Evolutionary conservation across 1,284 basidiomycete species (phyloP).

Genomic region (Tetrapyrgos nigripes): DNA sequence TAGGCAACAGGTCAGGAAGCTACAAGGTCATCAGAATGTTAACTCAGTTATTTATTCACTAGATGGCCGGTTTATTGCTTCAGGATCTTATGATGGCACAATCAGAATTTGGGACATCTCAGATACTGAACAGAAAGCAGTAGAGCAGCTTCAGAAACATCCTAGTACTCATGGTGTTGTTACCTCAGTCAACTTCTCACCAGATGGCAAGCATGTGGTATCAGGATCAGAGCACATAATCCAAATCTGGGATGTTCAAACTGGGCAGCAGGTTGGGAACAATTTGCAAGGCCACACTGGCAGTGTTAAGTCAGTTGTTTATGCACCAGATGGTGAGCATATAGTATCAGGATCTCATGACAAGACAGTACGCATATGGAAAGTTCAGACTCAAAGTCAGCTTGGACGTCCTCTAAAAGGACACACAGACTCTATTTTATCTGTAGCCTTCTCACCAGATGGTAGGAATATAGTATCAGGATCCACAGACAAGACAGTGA

Average conservation of each 20-base stretch:
- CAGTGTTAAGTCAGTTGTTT: neutral
- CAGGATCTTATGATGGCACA: no score
- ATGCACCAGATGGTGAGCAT: neutral
- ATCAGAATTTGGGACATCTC: no score
- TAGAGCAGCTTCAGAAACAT: no score
- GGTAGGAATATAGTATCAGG: neutral
- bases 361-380: neutral
- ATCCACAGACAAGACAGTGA: neutral
- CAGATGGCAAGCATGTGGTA: no score
- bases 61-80: no score
- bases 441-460: constrained; percentile 30
- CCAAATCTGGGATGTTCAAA: no score
- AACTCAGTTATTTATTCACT: neutral
- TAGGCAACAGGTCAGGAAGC: no score
- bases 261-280: neutral
- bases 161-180: no score
- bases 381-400: neutral
- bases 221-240: no score
- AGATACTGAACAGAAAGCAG: no score
- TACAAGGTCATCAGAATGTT: no score
- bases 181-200: no score
- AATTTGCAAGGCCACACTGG: neutral
- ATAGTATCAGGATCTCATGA: constrained; percentile 3
- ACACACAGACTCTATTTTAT: constrained; percentile 12
- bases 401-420: neutral